phyloP scores from a whole-genome alignment of 192 early-diverging fungal genomes.

The Coemansia sp. region DNA sequence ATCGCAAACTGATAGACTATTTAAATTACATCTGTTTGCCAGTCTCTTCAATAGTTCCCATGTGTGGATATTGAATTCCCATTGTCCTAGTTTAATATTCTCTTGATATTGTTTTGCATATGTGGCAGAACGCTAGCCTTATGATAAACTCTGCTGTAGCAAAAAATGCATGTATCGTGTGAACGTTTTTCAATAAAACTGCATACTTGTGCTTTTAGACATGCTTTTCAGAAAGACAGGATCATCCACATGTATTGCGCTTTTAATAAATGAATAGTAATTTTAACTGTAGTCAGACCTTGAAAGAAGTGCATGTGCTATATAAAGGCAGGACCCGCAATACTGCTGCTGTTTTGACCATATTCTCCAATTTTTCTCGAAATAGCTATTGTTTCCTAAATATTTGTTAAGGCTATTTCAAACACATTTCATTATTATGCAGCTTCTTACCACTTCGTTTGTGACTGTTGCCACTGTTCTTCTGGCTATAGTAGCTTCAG shows the following conservation, averaged over 20 bases:
- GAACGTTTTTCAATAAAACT: background rate
- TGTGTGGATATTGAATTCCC: too few relatives aligned
- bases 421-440: background rate
- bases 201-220: background rate
- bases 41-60: too few relatives aligned
- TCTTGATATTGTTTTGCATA: background rate
- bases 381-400: background rate
- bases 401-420: background rate
- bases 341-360: background rate
- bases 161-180: background rate
- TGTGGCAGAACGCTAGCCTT: constrained; percentile 7
- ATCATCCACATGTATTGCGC: background rate
- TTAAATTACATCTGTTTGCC: too few relatives aligned
- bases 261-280: background rate
- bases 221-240: background rate
- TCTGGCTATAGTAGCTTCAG: background rate
- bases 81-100: too few relatives aligned
- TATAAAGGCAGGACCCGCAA: background rate
- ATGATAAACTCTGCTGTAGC: background rate
- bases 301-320: background rate
- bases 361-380: background rate
- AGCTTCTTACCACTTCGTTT: background rate
- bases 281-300: background rate
- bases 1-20: too few relatives aligned
- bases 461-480: constrained; percentile 5